phyloP scores from a whole-genome alignment of 768 basidiomycete species.

The Tricholoma furcatifolium region DNA sequence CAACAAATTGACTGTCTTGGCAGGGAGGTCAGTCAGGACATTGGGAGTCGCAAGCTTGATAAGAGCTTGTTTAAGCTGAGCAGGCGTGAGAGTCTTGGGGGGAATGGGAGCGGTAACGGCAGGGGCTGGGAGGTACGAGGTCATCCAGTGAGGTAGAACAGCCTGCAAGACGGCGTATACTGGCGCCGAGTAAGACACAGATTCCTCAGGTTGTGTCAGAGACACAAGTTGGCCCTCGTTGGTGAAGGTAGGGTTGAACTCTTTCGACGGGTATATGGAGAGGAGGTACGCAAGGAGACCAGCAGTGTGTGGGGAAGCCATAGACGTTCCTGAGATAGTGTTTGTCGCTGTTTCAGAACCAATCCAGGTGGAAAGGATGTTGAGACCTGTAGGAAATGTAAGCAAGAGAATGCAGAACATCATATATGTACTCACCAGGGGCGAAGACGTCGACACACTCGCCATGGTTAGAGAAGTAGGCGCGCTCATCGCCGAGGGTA shows the following conservation, averaged over 20 bases:
- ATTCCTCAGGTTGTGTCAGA: conserved; percentile 29
- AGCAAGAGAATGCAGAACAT: neutral
- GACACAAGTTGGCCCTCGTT: conserved; percentile 34
- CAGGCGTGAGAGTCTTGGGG: conserved; percentile 52
- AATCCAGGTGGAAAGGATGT: conserved; percentile 88
- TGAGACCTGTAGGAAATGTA: conserved; percentile 48
- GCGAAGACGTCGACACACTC: conserved; percentile 91
- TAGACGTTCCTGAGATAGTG: conserved; percentile 87
- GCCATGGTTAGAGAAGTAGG: conserved; percentile 93
- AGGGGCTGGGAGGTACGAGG: conserved; percentile 54
- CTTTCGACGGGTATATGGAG: conserved; percentile 73
- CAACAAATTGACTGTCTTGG: conserved; percentile 64
- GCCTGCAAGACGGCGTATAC: conserved; percentile 55
- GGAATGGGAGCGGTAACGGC: conserved; percentile 45
- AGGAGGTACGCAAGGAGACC: conserved; percentile 92
- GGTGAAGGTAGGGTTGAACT: conserved; percentile 54
- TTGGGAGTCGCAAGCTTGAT: conserved; percentile 54
- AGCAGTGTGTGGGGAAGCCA: conserved; percentile 93
- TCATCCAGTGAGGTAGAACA: conserved; percentile 57
- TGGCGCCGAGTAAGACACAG: conserved; percentile 36
- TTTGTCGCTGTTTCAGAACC: conserved; percentile 58
- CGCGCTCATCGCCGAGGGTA: conserved; percentile 76
- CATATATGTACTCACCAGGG: conserved; percentile 51
- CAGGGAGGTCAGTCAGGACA: conserved; percentile 48
- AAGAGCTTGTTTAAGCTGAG: conserved; percentile 76